Evolutionary conservation across 2,329 filamentous ascomycete species (phyloP).

Genomic region (Ceratocystis papillata): DNA sequence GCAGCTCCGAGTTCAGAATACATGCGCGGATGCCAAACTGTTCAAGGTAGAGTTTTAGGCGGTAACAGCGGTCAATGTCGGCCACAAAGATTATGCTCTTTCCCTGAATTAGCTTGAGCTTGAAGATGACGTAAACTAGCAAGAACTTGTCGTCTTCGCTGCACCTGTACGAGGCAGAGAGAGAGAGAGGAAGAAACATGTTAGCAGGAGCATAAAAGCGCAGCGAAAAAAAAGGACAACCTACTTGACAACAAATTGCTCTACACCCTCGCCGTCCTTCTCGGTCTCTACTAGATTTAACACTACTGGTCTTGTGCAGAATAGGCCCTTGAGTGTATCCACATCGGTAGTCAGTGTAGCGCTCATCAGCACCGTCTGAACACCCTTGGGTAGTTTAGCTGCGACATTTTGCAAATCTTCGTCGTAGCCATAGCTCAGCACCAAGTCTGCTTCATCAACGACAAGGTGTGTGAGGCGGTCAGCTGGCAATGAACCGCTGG

Average conservation of each 20-base stretch:
- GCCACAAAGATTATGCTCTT: constrained; percentile 66
- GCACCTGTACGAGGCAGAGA: constrained; percentile 39
- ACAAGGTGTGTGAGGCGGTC: constrained; percentile 65
- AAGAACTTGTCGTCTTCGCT: constrained; percentile 97
- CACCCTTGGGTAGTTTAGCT: constrained; percentile 65
- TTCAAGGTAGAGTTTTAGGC: constrained; percentile 87
- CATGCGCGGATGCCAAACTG: constrained; percentile 93
- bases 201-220: background rate
- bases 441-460: constrained; percentile 87
- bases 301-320: constrained; percentile 69
- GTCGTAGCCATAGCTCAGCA: constrained; percentile 87
- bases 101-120: constrained; percentile 78
- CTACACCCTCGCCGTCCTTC: constrained; percentile 65
- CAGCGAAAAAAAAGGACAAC: background rate
- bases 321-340: constrained; percentile 70
- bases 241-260: constrained; percentile 75
- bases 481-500: constrained; percentile 52
- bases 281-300: constrained; percentile 68
- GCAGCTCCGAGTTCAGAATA: constrained; percentile 86
- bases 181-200: constrained; percentile 33
- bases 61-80: constrained; percentile 79
- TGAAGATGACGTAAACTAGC: constrained; percentile 48
- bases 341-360: constrained; percentile 85
- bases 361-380: constrained; percentile 88
- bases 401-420: constrained; percentile 76